Evolutionary conservation across 1,139 yeast genomes (phyloP).

Genomic region (Geotrichum carabidarum): DNA sequence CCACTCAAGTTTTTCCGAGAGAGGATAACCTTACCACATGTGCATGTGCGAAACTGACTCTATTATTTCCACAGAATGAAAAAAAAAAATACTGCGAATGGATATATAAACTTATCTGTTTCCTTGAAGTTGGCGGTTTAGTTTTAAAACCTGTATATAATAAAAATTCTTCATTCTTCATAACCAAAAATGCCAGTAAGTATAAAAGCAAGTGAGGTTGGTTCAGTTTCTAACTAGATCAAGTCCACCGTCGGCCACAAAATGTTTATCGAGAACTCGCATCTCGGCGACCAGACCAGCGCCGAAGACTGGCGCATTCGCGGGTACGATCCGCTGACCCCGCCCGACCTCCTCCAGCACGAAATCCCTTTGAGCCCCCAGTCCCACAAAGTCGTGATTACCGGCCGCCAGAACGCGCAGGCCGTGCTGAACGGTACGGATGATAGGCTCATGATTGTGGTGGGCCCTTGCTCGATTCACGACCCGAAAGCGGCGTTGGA

Average conservation of each 20-base stretch:
- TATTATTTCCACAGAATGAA: too few species aligned
- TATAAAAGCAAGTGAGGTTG: too few species aligned
- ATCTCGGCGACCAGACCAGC: slow-evolving; percentile 42
- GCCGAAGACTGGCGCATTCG: slow-evolving; percentile 83
- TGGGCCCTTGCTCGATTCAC: slow-evolving; percentile 96
- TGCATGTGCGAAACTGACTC: too few species aligned
- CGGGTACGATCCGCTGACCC: slow-evolving; percentile 85
- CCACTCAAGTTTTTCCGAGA: too few species aligned
- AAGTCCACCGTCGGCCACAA: slow-evolving; percentile 5
- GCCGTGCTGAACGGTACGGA: slow-evolving; percentile 66
- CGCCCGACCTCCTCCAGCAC: slow-evolving; percentile 79
- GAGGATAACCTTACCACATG: too few species aligned
- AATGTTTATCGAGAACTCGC: slow-evolving; percentile 18
- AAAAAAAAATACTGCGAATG: too few species aligned
- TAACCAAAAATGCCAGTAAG: too few species aligned
- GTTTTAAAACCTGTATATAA: too few species aligned
- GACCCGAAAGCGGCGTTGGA: slow-evolving; percentile 86
- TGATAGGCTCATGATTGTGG: slow-evolving; percentile 75
- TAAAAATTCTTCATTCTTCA: too few species aligned
- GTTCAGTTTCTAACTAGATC: too few species aligned
- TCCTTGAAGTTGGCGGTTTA: too few species aligned
- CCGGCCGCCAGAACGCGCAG: slow-evolving; percentile 72
- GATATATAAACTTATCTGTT: too few species aligned
- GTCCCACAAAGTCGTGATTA: slow-evolving; percentile 62
- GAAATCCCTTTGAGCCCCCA: slow-evolving; percentile 65